Evolutionary conservation across 2,329 filamentous ascomycete genomes (phyloP).

Genomic region (Penicillium sp.): DNA sequence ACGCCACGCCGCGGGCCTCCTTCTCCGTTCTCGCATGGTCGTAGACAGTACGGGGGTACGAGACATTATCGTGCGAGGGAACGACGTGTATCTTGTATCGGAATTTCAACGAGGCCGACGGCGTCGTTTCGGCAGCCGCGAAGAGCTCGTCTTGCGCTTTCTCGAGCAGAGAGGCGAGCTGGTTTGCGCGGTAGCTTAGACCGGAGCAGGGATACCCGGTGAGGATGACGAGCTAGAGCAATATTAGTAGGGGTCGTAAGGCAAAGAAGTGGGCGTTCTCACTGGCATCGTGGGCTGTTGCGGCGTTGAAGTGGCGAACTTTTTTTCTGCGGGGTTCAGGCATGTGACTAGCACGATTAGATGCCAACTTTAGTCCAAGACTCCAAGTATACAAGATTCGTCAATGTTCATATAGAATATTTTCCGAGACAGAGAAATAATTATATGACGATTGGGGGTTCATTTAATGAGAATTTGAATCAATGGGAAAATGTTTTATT

Average conservation of each 20-base stretch:
- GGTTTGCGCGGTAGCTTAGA: constrained; percentile 63
- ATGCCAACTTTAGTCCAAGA: background rate
- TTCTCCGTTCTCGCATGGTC: constrained; percentile 64
- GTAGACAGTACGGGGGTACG: constrained; percentile 57
- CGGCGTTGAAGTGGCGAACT: constrained; percentile 11
- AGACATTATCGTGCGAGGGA: constrained; percentile 41
- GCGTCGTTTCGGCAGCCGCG: constrained; percentile 33
- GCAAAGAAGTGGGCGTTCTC: constrained; percentile 6
- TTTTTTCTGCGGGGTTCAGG: constrained; percentile 25
- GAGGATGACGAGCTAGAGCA: constrained; percentile 60
- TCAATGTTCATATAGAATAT: too few relatives aligned
- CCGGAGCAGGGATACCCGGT: constrained; percentile 68
- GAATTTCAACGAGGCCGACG: constrained; percentile 43
- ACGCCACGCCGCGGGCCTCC: constrained; percentile 65
- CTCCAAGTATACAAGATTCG: too few relatives aligned
- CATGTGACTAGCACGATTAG: constrained; percentile 21
- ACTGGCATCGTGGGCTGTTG: constrained; percentile 33
- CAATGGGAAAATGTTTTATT: too few relatives aligned
- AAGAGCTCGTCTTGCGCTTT: constrained; percentile 52
- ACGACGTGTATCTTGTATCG: constrained; percentile 49
- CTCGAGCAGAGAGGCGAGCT: constrained; percentile 59
- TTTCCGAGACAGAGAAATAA: too few relatives aligned
- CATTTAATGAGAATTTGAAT: too few relatives aligned
- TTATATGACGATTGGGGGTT: too few relatives aligned
- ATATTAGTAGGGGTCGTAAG: background rate